A percentile compares a stretch with the other conserved stretches of the same genome.
These are phyloP conservation scores for Madurella mycetomatis DNA, from an alignment of 2,329 filamentous ascomycete genomes.

Conservation along the genomic window DNA sequence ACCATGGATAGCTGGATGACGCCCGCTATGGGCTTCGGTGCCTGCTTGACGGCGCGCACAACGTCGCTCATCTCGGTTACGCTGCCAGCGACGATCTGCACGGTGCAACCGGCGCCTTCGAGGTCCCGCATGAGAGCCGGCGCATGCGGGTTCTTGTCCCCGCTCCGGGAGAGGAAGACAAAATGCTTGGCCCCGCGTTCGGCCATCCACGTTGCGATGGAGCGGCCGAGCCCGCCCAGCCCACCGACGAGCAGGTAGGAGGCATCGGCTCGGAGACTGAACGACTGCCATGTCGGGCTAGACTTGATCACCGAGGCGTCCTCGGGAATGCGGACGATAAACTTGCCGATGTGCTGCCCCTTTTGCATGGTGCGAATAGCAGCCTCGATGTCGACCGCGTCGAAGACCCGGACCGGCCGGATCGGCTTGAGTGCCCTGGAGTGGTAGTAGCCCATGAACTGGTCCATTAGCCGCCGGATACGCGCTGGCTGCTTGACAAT, in stretches of 20 bases:
- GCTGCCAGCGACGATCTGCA: too few relatives aligned
- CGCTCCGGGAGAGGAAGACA: constrained; percentile 29
- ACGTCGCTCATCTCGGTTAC: too few relatives aligned
- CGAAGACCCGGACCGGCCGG: constrained; percentile 24
- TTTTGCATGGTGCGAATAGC: constrained; percentile 41
- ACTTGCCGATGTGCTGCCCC: constrained; percentile 40
- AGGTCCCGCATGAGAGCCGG: too few relatives aligned
- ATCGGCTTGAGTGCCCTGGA: constrained; percentile 23
- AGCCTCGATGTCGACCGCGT: constrained; percentile 27
- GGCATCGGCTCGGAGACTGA: constrained; percentile 16
- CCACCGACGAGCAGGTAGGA: constrained; percentile 37
- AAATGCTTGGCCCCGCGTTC: constrained; percentile 36
- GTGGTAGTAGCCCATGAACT: neutral
- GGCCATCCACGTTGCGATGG: constrained; percentile 34
- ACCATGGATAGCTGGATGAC: constrained; percentile 26
- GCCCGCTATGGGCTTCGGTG: constrained; percentile 19
- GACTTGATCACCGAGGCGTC: neutral
- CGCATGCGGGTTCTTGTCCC: too few relatives aligned
- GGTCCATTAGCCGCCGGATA: neutral
- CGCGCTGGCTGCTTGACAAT: neutral
- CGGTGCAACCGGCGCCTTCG: too few relatives aligned
- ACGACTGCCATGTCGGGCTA: too few relatives aligned
- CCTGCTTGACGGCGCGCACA: constrained; percentile 11
- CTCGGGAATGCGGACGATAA: constrained; percentile 31
- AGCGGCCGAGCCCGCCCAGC: constrained; percentile 35